Percentiles rank a stretch among this genome's conserved stretches.
Conservation (phyloP, 202 grass and related monocot species). For the Panicum virgatum region DNA sequence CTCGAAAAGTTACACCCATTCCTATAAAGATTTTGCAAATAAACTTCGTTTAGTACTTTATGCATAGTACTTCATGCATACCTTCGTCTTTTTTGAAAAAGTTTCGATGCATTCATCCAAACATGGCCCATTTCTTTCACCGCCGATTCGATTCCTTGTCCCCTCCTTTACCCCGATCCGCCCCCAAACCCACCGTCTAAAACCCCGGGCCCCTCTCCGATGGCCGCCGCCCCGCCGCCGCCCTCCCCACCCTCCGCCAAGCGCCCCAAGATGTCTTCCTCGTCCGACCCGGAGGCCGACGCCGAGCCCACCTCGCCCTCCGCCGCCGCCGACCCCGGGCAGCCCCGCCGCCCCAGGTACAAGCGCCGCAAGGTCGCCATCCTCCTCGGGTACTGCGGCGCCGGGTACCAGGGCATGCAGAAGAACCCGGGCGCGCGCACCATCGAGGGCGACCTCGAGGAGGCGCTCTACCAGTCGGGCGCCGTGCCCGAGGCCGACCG, state of each 20-base stretch:
- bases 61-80: too few species aligned
- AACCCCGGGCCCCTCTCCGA: constrained; percentile 22
- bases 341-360: constrained; percentile 57
- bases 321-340: constrained; percentile 28
- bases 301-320: constrained; percentile 32
- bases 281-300: constrained; percentile 56
- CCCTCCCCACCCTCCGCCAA: constrained; percentile 62
- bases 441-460: constrained; percentile 95
- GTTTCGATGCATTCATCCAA: too few species aligned
- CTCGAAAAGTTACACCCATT: too few species aligned
- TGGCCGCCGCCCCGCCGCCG: constrained; percentile 68
- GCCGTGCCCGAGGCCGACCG: constrained; percentile 70
- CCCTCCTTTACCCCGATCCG: not conserved
- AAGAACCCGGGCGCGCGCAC: constrained; percentile 94
- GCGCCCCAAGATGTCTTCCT: constrained; percentile 72
- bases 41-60: too few species aligned
- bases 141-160: constrained; percentile 32
- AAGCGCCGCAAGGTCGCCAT: constrained; percentile 97
- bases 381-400: constrained; percentile 80
- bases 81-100: too few species aligned
- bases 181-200: constrained; percentile 46
- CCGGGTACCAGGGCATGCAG: constrained; percentile 97
- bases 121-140: constrained; percentile 24
- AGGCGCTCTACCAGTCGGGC: constrained; percentile 79
- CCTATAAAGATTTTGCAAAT: too few species aligned